Percentiles rank a stretch among this genome's conserved stretches.
These are phyloP conservation scores for Pseudogymnoascus sp. DNA, from an alignment of 2,329 filamentous ascomycete genomes.

Conservation along the genomic window DNA sequence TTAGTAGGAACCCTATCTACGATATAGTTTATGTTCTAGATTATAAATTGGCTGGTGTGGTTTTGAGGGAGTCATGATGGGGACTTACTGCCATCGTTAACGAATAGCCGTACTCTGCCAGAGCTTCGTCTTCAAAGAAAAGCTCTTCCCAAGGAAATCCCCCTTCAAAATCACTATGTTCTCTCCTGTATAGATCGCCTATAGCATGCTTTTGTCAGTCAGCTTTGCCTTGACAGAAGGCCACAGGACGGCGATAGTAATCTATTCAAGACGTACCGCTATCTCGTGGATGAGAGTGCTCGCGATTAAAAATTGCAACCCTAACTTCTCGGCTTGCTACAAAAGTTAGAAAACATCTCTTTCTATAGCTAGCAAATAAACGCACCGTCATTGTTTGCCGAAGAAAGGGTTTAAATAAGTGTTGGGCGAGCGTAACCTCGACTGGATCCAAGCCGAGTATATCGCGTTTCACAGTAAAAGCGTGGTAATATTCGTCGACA, in stretches of 20 bases:
- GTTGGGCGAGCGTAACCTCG: neutral
- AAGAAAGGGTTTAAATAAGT: neutral
- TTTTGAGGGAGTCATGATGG: neutral
- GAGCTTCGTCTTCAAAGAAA: neutral
- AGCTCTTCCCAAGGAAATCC: neutral
- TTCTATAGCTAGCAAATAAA: neutral
- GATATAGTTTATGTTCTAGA: slow-evolving; percentile 5
- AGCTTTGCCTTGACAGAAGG: neutral
- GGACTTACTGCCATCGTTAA: neutral
- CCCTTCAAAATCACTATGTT: neutral
- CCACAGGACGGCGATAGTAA: neutral
- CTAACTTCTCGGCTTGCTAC: neutral
- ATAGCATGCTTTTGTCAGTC: neutral
- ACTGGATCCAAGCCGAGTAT: neutral
- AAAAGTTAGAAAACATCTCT: neutral
- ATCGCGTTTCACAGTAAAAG: neutral
- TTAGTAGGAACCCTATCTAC: neutral
- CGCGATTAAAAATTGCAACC: neutral
- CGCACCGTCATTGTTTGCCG: neutral
- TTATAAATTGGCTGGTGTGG: neutral
- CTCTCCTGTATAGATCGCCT: neutral
- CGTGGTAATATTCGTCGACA: neutral
- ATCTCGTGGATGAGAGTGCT: neutral
- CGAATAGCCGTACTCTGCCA: slow-evolving; percentile 1
- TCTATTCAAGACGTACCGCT: neutral